A percentile compares a stretch with the other conserved stretches of the same genome.
Conservation (phyloP, 495 filamentous ascomycete genomes). For the Terfezia boudieri region DNA sequence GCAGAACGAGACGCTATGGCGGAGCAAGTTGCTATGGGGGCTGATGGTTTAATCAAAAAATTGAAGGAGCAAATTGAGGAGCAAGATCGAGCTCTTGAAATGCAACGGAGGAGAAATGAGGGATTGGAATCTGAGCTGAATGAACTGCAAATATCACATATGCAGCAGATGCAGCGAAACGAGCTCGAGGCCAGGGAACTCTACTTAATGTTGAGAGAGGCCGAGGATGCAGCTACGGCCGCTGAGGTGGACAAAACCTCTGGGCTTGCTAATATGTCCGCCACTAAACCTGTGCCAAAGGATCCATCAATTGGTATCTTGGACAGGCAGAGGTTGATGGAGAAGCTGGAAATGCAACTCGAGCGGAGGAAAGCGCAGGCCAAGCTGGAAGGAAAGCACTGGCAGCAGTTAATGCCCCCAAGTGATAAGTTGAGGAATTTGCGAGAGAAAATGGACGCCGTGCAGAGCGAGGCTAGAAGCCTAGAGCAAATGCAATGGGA, state of each 20-base stretch:
- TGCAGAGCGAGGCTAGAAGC: slow-evolving; percentile 21
- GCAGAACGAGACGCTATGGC: slow-evolving; percentile 93
- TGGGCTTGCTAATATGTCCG: not conserved
- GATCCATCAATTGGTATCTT: slow-evolving; percentile 48
- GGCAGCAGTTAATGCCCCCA: slow-evolving; percentile 61
- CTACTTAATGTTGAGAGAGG: slow-evolving; percentile 95
- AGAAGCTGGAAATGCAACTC: slow-evolving; percentile 75
- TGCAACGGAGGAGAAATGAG: slow-evolving; percentile 67
- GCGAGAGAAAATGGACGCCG: slow-evolving; percentile 79
- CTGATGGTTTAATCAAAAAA: slow-evolving; percentile 81
- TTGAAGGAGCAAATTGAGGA: slow-evolving; percentile 84
- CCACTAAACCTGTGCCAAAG: not conserved
- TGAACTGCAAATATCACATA: slow-evolving; percentile 63
- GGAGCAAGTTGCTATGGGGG: slow-evolving; percentile 76
- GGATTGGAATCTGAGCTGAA: slow-evolving; percentile 71
- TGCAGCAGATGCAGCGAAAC: slow-evolving; percentile 81
- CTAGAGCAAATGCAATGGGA: slow-evolving; percentile 27
- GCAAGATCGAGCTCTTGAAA: slow-evolving; percentile 69
- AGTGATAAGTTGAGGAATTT: slow-evolving; percentile 82
- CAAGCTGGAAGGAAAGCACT: slow-evolving; percentile 87
- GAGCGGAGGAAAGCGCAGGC: slow-evolving; percentile 95
- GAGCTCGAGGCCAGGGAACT: slow-evolving; percentile 90
- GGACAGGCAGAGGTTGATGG: slow-evolving; percentile 78
- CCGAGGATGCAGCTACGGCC: slow-evolving; percentile 84
- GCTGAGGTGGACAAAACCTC: slow-evolving; percentile 40